Conservation (phyloP, 176 grass and related monocot genomes). For the Triticum urartu region DNA sequence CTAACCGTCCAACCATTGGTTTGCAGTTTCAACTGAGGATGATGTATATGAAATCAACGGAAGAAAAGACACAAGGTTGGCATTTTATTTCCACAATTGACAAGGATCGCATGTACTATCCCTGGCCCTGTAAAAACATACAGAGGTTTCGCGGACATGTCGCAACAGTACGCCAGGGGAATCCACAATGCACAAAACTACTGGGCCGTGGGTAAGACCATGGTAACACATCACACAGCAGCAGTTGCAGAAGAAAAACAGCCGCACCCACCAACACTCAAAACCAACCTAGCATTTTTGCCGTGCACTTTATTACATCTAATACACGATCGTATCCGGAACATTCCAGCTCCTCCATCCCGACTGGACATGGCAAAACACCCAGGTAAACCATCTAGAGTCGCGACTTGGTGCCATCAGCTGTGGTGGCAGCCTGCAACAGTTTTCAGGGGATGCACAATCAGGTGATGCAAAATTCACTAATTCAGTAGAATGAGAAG, state of each 20-base stretch:
- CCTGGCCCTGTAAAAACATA: background rate
- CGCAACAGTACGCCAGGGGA: background rate
- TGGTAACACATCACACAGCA: background rate
- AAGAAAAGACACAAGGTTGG: background rate
- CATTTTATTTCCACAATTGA: background rate
- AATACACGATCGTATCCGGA: too few relatives aligned
- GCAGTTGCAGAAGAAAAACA: background rate
- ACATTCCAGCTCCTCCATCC: background rate
- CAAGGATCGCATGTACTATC: background rate
- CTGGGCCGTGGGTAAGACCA: background rate
- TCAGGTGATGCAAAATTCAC: slow-evolving; percentile 2
- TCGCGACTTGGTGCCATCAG: background rate
- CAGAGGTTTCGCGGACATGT: background rate
- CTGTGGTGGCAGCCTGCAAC: slow-evolving; percentile 33
- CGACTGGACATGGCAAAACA: background rate
- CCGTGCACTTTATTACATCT: too few relatives aligned
- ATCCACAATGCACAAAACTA: background rate
- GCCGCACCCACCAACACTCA: background rate
- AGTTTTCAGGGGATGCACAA: slow-evolving; percentile 1
- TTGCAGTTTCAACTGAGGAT: too few relatives aligned
- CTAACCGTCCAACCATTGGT: too few relatives aligned
- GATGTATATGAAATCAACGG: background rate
- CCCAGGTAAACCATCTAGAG: background rate
- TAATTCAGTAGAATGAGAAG: background rate
- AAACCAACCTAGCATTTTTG: background rate